phyloP scores from a whole-genome alignment of 139 green algal species.

The Desmodesmus armatus region DNA sequence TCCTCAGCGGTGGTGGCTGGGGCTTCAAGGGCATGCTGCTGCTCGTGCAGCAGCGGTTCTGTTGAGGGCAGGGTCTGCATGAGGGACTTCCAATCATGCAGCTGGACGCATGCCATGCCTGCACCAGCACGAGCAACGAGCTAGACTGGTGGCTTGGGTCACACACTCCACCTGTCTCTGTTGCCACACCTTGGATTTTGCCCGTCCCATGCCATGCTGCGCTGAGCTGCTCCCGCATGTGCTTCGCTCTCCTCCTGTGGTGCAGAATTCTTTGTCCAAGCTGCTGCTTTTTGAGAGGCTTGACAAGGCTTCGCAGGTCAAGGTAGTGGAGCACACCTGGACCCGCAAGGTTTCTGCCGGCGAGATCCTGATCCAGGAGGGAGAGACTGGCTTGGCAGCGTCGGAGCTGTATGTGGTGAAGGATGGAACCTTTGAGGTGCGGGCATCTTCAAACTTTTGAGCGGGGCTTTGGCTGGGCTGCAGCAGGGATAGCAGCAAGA shows the following conservation, averaged over 20 bases:
- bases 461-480: background rate
- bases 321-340: constrained; percentile 72
- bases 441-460: background rate
- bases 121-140: background rate
- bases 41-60: background rate
- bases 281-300: constrained; percentile 89
- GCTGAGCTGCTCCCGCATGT: too few relatives aligned
- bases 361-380: constrained; percentile 94
- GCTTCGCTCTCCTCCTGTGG: background rate
- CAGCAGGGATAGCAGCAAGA: background rate
- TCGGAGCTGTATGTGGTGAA: constrained; percentile 95
- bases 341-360: constrained; percentile 54
- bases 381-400: constrained; percentile 86
- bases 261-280: constrained; percentile 79
- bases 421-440: constrained; percentile 89
- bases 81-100: background rate
- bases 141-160: too few relatives aligned
- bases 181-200: background rate
- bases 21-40: too few relatives aligned
- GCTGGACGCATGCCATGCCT: background rate
- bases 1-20: too few relatives aligned
- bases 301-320: constrained; percentile 63
- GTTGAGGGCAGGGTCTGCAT: background rate
- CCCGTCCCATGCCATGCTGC: too few relatives aligned
- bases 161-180: too few relatives aligned